Conservation (phyloP, 108 stramenopile genomes). For the Pseudonitzschia delicatissima region DNA sequence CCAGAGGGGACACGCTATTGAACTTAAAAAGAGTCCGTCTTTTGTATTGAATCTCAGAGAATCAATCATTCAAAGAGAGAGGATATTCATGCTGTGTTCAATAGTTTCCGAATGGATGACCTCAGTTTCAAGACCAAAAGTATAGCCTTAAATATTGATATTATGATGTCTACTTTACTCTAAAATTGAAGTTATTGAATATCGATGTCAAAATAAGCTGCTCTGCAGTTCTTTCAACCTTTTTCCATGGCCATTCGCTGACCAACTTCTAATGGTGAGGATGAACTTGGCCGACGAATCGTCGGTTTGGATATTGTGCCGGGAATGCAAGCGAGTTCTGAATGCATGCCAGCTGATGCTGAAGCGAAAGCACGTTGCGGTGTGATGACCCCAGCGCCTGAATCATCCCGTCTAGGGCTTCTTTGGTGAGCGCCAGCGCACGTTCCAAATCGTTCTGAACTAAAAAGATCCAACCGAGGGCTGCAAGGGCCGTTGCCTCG, state of each 20-base stretch:
- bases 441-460: not conserved
- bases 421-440: not conserved
- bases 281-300: not conserved
- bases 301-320: too few species aligned
- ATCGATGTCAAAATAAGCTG: too few species aligned
- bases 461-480: constrained; percentile 9
- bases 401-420: not conserved
- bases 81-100: too few species aligned
- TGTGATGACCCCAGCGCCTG: constrained; percentile 4
- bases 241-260: not conserved
- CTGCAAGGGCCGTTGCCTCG: constrained; percentile 7
- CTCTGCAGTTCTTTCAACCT: not conserved
- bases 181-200: too few species aligned
- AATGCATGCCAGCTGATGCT: constrained; percentile 3
- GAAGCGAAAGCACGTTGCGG: constrained; percentile 5
- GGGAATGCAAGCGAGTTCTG: too few species aligned
- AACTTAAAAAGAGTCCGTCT: not conserved
- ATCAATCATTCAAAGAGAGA: too few species aligned
- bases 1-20: not conserved
- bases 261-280: not conserved
- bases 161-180: too few species aligned
- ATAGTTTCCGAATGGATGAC: too few species aligned
- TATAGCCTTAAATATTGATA: too few species aligned
- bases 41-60: too few species aligned
- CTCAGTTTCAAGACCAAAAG: too few species aligned